Conservation (phyloP, 2,329 filamentous ascomycete species). For the Pestalotiopsis fici region DNA sequence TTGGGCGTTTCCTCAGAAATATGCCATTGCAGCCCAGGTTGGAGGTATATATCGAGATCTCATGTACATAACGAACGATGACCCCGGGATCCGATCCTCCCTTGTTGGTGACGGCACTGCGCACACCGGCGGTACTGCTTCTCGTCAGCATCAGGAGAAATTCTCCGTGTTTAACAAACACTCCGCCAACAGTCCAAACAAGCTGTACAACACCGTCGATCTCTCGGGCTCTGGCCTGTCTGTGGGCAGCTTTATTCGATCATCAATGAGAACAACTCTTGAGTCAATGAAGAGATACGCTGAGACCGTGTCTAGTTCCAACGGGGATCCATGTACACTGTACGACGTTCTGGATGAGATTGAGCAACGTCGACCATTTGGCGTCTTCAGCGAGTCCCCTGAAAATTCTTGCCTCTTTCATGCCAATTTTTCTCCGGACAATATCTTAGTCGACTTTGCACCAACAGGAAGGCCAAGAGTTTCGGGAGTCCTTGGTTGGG, state of each 20-base stretch:
- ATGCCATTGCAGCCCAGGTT: neutral
- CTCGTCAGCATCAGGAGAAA: too few relatives aligned
- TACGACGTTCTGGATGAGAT: too few relatives aligned
- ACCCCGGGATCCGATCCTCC: too few relatives aligned
- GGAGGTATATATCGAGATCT: neutral
- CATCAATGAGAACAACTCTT: neutral
- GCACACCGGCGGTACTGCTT: neutral
- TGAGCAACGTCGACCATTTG: too few relatives aligned
- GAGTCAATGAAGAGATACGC: neutral
- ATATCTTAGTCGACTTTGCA: neutral
- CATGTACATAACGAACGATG: neutral
- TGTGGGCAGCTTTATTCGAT: too few relatives aligned
- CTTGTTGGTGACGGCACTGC: neutral
- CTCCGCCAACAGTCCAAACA: too few relatives aligned
- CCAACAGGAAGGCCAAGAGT: neutral
- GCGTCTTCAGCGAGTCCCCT: too few relatives aligned
- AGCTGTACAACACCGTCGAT: too few relatives aligned
- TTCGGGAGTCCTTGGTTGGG: neutral
- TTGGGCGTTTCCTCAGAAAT: neutral
- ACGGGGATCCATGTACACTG: too few relatives aligned
- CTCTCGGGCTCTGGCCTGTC: neutral
- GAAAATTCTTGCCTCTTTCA: too few relatives aligned
- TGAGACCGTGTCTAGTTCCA: too few relatives aligned
- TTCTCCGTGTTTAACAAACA: too few relatives aligned
- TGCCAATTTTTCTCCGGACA: neutral